Conservation (phyloP, 208 protist species). For the Trypanosoma melophagium region DNA sequence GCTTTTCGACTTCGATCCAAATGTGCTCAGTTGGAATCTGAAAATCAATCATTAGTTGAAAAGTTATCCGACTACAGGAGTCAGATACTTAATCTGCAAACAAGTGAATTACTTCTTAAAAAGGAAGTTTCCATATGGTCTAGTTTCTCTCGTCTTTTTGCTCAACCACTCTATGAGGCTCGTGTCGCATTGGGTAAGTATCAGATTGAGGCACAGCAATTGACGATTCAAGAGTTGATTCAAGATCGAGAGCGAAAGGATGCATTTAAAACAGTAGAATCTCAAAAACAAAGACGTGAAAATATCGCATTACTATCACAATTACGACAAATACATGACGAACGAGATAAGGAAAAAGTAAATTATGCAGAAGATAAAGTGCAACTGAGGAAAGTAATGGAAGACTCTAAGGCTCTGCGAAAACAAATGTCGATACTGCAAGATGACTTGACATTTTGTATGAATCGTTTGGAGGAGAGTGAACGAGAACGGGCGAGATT, state of each 20-base stretch:
- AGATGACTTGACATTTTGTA: slow-evolving; percentile 11
- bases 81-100: neutral
- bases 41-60: neutral
- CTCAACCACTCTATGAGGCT: slow-evolving; percentile 12
- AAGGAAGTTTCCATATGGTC: slow-evolving; percentile 20
- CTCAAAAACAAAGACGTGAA: slow-evolving; percentile 1
- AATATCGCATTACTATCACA: neutral
- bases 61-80: neutral
- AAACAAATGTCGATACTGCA: neutral
- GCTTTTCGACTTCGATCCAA: slow-evolving; percentile 6
- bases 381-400: neutral
- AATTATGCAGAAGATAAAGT: neutral
- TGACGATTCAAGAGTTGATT: slow-evolving; percentile 6
- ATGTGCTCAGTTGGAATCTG: neutral
- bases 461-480: slow-evolving; percentile 13
- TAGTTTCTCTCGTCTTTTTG: slow-evolving; percentile 11
- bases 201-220: slow-evolving; percentile 6
- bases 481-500: slow-evolving; percentile 3
- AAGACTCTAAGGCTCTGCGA: slow-evolving; percentile 2
- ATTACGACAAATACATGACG: slow-evolving; percentile 5
- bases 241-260: neutral
- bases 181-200: slow-evolving; percentile 8
- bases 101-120: slow-evolving; percentile 15
- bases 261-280: neutral
- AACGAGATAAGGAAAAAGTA: neutral